These are phyloP conservation scores for Ensete glaucum DNA, from an alignment of 176 grass and related monocot genomes.

Conservation along the genomic window DNA sequence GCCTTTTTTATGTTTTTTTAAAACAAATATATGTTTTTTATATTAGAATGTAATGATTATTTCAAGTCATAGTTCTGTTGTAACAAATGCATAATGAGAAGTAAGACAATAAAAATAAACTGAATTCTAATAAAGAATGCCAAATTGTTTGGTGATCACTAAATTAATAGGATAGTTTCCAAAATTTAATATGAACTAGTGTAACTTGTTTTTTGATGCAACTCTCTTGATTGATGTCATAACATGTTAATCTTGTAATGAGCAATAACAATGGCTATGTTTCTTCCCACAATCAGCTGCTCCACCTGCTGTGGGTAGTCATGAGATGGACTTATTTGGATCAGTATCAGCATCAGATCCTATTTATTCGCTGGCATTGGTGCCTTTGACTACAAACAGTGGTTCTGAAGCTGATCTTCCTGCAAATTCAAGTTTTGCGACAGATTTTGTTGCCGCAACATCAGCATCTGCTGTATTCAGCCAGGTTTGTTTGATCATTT, in stretches of 20 bases:
- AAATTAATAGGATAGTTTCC: background rate
- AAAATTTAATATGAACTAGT: background rate
- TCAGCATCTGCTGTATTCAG: conserved; percentile 40
- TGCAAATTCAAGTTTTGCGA: conserved; percentile 52
- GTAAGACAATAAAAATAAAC: too few relatives aligned
- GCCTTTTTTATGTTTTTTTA: too few relatives aligned
- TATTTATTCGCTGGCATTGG: conserved; percentile 61
- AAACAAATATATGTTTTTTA: too few relatives aligned
- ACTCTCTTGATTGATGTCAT: background rate
- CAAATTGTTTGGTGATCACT: background rate
- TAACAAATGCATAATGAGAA: too few relatives aligned
- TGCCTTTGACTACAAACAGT: conserved; percentile 47
- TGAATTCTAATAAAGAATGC: too few relatives aligned
- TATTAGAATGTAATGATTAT: too few relatives aligned
- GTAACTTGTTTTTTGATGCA: background rate
- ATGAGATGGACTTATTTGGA: conserved; percentile 93
- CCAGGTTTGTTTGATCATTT: conserved; percentile 36
- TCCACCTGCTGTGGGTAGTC: conserved; percentile 38
- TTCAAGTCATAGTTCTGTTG: too few relatives aligned
- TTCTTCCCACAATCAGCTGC: conserved; percentile 19
- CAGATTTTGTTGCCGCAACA: conserved; percentile 49
- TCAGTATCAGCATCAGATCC: conserved; percentile 36
- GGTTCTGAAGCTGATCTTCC: conserved; percentile 36
- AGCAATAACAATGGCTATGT: background rate
- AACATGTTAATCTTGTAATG: background rate